Evolutionary conservation across 805 yeast species (phyloP).

Genomic region (Kodamaea sagamina): DNA sequence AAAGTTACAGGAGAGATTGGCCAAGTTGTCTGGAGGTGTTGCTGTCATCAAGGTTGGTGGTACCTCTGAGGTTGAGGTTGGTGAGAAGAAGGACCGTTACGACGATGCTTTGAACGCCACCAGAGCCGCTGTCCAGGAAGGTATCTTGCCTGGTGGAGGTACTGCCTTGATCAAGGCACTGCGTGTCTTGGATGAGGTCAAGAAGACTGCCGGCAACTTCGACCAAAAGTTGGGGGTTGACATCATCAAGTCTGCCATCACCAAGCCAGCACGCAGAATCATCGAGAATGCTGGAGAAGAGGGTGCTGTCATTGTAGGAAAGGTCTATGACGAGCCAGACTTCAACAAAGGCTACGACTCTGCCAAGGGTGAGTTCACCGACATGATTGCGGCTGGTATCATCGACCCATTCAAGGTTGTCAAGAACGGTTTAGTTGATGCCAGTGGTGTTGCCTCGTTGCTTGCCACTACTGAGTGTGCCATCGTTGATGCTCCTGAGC

Average conservation of each 20-base stretch:
- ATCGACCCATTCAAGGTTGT: slow-evolving; percentile 99
- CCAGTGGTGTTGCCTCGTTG: slow-evolving; percentile 95
- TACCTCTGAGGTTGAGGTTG: slow-evolving; percentile 94
- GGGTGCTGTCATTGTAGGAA: slow-evolving; percentile 95
- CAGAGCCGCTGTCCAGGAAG: slow-evolving; percentile 98
- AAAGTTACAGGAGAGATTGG: slow-evolving; percentile 95
- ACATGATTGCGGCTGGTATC: slow-evolving; percentile 96
- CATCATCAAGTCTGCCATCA: slow-evolving; percentile 87
- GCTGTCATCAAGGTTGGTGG: slow-evolving; percentile 99
- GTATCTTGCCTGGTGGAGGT: slow-evolving; percentile 99
- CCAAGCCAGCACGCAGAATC: slow-evolving; percentile 93
- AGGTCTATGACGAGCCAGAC: slow-evolving; percentile 65
- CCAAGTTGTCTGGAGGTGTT: slow-evolving; percentile 97
- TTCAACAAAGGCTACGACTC: slow-evolving; percentile 93
- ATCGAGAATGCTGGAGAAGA: slow-evolving; percentile 97
- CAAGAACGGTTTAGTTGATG: slow-evolving; percentile 92
- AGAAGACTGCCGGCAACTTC: slow-evolving; percentile 72
- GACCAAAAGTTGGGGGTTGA: slow-evolving; percentile 96
- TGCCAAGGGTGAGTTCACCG: slow-evolving; percentile 88
- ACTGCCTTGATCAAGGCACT: slow-evolving; percentile 95
- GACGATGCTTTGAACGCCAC: slow-evolving; percentile 99
- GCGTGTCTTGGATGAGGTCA: slow-evolving; percentile 64
- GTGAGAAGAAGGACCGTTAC: slow-evolving; percentile 98
- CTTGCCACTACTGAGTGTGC: slow-evolving; percentile 99
- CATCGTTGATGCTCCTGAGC: slow-evolving; percentile 92